phyloP scores from a whole-genome alignment of 352 stramenopile genomes.

The Phytopythium kandeliae region DNA sequence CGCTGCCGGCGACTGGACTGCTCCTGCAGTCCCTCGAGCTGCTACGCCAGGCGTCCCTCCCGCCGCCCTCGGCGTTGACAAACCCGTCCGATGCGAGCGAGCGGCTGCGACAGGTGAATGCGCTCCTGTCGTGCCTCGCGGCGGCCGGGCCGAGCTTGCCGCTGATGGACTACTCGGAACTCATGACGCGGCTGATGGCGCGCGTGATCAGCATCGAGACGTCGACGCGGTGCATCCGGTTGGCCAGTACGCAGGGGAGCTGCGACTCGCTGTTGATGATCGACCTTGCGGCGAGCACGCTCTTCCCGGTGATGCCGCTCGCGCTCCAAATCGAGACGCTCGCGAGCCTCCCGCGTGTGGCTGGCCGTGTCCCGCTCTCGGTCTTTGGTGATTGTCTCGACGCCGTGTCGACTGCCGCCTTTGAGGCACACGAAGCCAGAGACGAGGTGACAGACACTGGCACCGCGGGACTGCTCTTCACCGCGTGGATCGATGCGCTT shows the following conservation, averaged over 20 bases:
- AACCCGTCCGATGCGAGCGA: neutral
- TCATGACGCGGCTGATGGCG: conserved; percentile 20
- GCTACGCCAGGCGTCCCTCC: conserved; percentile 17
- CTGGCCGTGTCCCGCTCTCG: conserved; percentile 16
- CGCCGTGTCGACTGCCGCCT: conserved; percentile 14
- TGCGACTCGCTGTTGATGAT: conserved; percentile 26
- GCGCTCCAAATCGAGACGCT: conserved; percentile 20
- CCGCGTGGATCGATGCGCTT: conserved; percentile 23
- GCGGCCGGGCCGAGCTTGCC: conserved; percentile 16
- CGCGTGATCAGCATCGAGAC: conserved; percentile 19
- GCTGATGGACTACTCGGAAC: conserved; percentile 22
- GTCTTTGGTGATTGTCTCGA: conserved; percentile 11
- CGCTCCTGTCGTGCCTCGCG: conserved; percentile 21
- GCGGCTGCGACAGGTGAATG: conserved; percentile 9
- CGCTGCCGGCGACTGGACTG: conserved; percentile 21
- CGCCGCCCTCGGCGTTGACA: neutral
- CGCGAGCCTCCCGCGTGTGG: conserved; percentile 10
- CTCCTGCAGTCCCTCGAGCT: conserved; percentile 27
- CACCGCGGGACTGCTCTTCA: conserved; percentile 8
- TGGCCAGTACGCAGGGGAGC: conserved; percentile 27
- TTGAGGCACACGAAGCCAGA: conserved; percentile 16
- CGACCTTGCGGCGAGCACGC: conserved; percentile 14
- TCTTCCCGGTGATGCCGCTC: conserved; percentile 14
- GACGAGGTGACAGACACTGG: conserved; percentile 2
- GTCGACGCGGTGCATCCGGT: conserved; percentile 20